phyloP scores from a whole-genome alignment of 768 basidiomycete species.

The Trametes coccinea region DNA sequence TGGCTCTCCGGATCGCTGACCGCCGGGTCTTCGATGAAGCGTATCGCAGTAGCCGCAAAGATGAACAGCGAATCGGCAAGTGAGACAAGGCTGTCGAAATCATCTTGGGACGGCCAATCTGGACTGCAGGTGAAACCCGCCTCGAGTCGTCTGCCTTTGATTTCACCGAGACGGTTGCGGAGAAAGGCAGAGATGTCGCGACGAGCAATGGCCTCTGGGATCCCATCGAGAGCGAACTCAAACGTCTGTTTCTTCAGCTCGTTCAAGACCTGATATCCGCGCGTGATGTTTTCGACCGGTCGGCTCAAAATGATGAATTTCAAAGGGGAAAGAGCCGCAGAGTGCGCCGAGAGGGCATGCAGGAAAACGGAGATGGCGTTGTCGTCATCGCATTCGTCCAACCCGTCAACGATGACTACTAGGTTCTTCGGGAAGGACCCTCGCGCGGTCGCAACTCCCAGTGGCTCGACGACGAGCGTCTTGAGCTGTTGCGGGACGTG shows the following conservation, averaged over 20 bases:
- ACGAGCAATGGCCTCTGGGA: background rate
- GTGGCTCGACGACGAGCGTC: slow-evolving; percentile 12
- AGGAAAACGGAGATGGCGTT: slow-evolving; percentile 9
- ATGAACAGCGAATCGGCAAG: slow-evolving; percentile 21
- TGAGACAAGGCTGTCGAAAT: background rate
- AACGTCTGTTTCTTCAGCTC: background rate
- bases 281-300: slow-evolving; percentile 9
- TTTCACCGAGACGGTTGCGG: background rate
- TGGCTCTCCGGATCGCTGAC: background rate
- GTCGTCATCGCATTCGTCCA: slow-evolving; percentile 22
- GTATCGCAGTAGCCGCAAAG: slow-evolving; percentile 24
- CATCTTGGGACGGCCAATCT: slow-evolving; percentile 4
- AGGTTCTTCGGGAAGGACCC: background rate
- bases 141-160: background rate
- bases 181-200: slow-evolving; percentile 5
- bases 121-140: background rate
- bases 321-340: background rate
- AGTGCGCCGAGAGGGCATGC: background rate
- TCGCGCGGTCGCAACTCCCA: background rate
- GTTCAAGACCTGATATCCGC: background rate
- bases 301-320: slow-evolving; percentile 22
- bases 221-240: background rate
- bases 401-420: slow-evolving; percentile 20
- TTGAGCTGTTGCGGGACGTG: slow-evolving; percentile 7
- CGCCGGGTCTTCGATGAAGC: slow-evolving; percentile 19